Percentiles rank a stretch among this genome's conserved stretches.
Evolutionary conservation across 352 stramenopile genomes (phyloP).

Genomic region (Pythium brassicae): DNA sequence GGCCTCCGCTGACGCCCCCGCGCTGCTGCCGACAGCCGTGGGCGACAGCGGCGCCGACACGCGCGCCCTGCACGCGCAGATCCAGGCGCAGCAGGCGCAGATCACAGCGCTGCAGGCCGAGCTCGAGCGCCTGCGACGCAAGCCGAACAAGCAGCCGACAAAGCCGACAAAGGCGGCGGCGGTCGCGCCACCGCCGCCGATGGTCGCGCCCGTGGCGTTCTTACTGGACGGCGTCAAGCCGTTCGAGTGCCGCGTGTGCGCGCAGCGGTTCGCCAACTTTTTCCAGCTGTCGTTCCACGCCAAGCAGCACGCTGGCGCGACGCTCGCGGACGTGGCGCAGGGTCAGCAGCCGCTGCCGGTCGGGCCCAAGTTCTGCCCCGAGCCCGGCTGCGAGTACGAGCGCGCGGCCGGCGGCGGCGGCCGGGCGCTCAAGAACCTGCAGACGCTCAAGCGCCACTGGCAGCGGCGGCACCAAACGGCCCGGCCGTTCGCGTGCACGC

Average conservation of each 20-base stretch:
- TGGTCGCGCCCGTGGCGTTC: constrained; percentile 47
- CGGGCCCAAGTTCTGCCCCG: constrained; percentile 57
- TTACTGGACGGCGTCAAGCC: constrained; percentile 58
- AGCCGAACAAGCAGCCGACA: constrained; percentile 3
- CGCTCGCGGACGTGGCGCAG: constrained; percentile 28
- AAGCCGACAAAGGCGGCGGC: not conserved
- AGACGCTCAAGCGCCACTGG: constrained; percentile 74
- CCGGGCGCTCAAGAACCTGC: constrained; percentile 58
- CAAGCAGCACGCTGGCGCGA: constrained; percentile 43
- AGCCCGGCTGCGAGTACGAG: constrained; percentile 47
- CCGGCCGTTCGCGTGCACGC: constrained; percentile 44
- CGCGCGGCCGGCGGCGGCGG: constrained; percentile 26
- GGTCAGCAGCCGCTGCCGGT: constrained; percentile 42
- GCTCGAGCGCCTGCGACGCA: constrained; percentile 22
- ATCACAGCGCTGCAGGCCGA: constrained; percentile 37
- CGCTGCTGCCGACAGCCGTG: not conserved
- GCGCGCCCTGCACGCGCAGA: constrained; percentile 24
- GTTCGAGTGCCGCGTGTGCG: constrained; percentile 56
- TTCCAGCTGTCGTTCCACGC: constrained; percentile 70
- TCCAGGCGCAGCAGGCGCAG: constrained; percentile 40
- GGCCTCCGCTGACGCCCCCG: not conserved
- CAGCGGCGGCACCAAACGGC: constrained; percentile 52
- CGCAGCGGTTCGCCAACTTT: constrained; percentile 56
- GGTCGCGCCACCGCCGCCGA: constrained; percentile 5
- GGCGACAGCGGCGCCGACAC: not conserved